Evolutionary conservation across 306 rosid genomes (phyloP).

Genomic region (Begonia masoniana): DNA sequence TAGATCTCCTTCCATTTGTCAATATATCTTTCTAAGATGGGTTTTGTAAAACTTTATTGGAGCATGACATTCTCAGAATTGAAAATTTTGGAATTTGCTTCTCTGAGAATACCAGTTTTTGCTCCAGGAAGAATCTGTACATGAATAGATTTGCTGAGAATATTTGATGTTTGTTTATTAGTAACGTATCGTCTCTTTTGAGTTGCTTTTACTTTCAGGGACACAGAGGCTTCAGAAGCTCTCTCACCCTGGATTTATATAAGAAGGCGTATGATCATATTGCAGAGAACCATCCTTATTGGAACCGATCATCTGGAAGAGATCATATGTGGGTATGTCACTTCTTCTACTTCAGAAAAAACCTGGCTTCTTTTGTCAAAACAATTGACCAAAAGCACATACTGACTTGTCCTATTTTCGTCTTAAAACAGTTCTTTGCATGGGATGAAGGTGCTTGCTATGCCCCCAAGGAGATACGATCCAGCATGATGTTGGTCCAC

Average conservation of each 20-base stretch:
- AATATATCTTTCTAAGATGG: no score
- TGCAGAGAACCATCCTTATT: slow-evolving; percentile 53
- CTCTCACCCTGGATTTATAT: slow-evolving; percentile 76
- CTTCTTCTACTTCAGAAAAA: no score
- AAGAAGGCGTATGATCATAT: slow-evolving; percentile 66
- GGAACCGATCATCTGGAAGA: slow-evolving; percentile 90
- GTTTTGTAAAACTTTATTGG: no score
- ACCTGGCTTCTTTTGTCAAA: neutral
- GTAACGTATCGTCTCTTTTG: no score
- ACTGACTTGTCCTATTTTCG: slow-evolving; percentile 16
- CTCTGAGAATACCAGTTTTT: no score
- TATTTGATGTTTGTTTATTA: no score
- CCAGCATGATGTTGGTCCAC: slow-evolving; percentile 94
- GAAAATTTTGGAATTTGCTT: no score
- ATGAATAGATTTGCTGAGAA: no score
- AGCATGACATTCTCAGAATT: no score
- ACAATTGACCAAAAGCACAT: slow-evolving; percentile 14
- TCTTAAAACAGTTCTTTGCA: slow-evolving; percentile 78
- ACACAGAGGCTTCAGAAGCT: slow-evolving; percentile 85
- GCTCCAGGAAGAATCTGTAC: no score
- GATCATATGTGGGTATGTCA: slow-evolving; percentile 89
- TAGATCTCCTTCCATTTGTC: no score
- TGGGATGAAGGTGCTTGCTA: slow-evolving; percentile 99
- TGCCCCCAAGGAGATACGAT: slow-evolving; percentile 99
- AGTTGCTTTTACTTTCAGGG: slow-evolving; percentile 28